These are phyloP conservation scores for Acer campestre DNA, from an alignment of 345 rosid genomes.

Conservation along the genomic window DNA sequence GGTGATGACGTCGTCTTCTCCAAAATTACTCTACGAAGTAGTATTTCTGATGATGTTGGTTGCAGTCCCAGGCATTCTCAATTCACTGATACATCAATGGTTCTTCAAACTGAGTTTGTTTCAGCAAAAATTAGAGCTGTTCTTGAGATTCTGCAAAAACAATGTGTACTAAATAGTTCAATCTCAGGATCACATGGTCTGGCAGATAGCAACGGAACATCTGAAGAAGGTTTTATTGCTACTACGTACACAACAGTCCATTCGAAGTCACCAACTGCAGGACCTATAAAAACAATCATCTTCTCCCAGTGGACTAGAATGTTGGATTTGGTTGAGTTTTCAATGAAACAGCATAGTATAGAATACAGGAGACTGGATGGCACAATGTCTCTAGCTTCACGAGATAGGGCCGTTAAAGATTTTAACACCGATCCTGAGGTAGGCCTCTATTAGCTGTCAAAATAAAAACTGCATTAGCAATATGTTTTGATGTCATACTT, in stretches of 20 bases:
- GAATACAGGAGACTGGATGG: conserved; percentile 90
- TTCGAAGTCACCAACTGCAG: conserved; percentile 35
- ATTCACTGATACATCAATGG: conserved; percentile 36
- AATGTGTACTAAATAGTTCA: conserved; percentile 36
- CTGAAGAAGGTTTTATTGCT: conserved; percentile 37
- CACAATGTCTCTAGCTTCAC: conserved; percentile 70
- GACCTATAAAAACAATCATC: conserved; percentile 73
- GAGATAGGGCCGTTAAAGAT: conserved; percentile 88
- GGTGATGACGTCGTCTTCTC: conserved; percentile 79
- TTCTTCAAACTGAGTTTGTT: conserved; percentile 53
- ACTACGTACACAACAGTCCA: conserved; percentile 40
- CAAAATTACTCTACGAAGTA: conserved; percentile 61
- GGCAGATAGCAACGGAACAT: conserved; percentile 27
- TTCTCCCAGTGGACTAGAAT: conserved; percentile 97
- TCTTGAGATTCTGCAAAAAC: conserved; percentile 62
- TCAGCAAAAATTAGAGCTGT: conserved; percentile 84
- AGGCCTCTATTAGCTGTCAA: not conserved
- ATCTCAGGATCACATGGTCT: conserved; percentile 35
- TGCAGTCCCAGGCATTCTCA: conserved; percentile 40
- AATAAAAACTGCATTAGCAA: not conserved
- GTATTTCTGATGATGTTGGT: conserved; percentile 45
- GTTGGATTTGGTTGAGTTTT: conserved; percentile 75
- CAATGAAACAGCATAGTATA: conserved; percentile 51
- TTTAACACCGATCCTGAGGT: conserved; percentile 83
- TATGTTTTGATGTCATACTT: not conserved